Conservation (phyloP, 495 filamentous ascomycete species). For the Articulospora tetracladia region DNA sequence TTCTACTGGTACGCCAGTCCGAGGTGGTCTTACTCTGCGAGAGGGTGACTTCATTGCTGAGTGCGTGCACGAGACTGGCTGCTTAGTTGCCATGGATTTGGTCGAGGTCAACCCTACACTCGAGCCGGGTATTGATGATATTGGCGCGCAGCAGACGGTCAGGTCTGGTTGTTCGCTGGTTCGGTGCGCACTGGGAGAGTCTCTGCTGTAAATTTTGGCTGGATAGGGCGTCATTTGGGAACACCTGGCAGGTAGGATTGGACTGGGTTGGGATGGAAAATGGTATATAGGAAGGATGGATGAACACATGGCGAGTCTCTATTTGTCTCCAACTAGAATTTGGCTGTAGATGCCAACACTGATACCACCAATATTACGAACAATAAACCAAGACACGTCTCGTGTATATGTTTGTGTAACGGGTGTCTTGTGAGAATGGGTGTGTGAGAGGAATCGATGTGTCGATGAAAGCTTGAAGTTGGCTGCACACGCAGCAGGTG, state of each 20-base stretch:
- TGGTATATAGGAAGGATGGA: neutral
- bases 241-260: neutral
- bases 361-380: too few relatives aligned
- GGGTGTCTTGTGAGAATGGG: too few relatives aligned
- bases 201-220: conserved; percentile 55
- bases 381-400: too few relatives aligned
- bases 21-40: conserved; percentile 90
- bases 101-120: conserved; percentile 94
- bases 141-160: conserved; percentile 83
- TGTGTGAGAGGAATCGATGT: too few relatives aligned
- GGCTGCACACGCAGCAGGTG: too few relatives aligned
- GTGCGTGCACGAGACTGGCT: conserved; percentile 90
- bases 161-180: conserved; percentile 87
- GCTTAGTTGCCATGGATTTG: conserved; percentile 85
- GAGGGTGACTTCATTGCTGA: conserved; percentile 99
- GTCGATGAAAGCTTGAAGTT: too few relatives aligned
- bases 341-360: too few relatives aligned
- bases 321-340: too few relatives aligned
- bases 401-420: too few relatives aligned
- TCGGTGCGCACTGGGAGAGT: conserved; percentile 88
- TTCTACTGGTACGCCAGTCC: conserved; percentile 90
- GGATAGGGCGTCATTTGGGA: neutral
- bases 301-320: neutral
- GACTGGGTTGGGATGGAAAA: neutral
- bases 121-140: conserved; percentile 48